Conservation (phyloP, 306 rosid species). For the Ormosia emarginata region DNA sequence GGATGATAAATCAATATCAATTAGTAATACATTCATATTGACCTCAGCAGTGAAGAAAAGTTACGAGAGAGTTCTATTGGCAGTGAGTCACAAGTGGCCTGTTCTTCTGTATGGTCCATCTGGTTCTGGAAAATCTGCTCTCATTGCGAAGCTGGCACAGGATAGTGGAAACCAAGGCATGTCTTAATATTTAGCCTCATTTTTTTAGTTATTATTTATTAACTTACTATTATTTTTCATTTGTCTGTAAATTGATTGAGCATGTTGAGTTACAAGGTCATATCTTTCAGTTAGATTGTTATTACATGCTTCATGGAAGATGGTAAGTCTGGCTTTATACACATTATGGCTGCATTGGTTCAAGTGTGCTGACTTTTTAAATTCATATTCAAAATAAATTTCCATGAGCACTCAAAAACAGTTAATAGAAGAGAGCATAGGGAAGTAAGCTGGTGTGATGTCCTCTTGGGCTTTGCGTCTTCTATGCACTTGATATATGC, state of each 20-base stretch:
- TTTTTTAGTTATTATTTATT: not conserved
- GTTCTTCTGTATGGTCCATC: conserved; percentile 82
- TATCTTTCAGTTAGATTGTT: not conserved
- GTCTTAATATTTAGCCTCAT: not conserved
- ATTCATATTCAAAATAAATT: not conserved
- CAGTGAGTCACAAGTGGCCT: conserved; percentile 84
- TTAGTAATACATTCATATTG: conserved; percentile 45
- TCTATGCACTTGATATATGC: not conserved
- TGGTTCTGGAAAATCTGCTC: conserved; percentile 90
- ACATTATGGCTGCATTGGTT: not conserved
- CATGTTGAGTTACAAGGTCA: not conserved
- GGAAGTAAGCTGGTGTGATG: conserved; percentile 7
- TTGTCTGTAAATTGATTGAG: conserved; percentile 4
- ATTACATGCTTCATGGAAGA: not conserved
- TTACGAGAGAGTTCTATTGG: conserved; percentile 64
- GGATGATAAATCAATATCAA: conserved; percentile 31
- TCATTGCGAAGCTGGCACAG: conserved; percentile 65
- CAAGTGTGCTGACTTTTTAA: not conserved
- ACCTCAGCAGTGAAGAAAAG: conserved; percentile 64
- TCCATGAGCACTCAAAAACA: not conserved
- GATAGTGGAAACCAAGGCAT: conserved; percentile 52
- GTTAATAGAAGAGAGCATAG: not conserved
- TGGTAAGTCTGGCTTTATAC: not conserved
- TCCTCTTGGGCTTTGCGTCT: not conserved
- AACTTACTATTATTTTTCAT: not conserved